phyloP scores from a whole-genome alignment of 768 basidiomycete genomes.

The Naematelia aurantialba region DNA sequence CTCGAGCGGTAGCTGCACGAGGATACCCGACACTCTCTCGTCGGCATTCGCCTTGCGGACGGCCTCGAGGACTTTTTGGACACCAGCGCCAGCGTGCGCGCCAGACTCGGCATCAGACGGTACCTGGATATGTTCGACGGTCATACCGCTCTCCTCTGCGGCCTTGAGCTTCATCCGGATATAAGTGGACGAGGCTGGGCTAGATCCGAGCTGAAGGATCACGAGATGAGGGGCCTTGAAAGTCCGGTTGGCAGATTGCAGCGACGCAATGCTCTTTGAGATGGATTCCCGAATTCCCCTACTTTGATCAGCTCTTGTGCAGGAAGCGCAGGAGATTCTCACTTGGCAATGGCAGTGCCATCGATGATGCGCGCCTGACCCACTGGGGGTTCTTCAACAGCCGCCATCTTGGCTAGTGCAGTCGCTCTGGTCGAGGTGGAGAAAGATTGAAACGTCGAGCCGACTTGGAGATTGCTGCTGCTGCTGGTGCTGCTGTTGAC shows the following conservation, averaged over 20 bases:
- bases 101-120: slow-evolving; percentile 46
- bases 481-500: too few species aligned
- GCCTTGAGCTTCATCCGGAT: slow-evolving; percentile 98
- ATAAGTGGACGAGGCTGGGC: slow-evolving; percentile 85
- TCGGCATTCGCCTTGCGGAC: slow-evolving; percentile 82
- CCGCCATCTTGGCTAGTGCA: too few species aligned
- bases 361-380: slow-evolving; percentile 64
- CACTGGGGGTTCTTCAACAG: too few species aligned
- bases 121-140: slow-evolving; percentile 68
- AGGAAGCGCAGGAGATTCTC: slow-evolving; percentile 32
- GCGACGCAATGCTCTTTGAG: slow-evolving; percentile 62
- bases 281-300: slow-evolving; percentile 79
- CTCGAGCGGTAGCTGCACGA: slow-evolving; percentile 90
- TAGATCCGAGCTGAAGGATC: slow-evolving; percentile 89
- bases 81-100: slow-evolving; percentile 45
- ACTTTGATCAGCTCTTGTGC: slow-evolving; percentile 15
- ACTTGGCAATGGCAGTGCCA: slow-evolving; percentile 82
- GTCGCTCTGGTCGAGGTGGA: too few species aligned
- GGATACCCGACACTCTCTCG: slow-evolving; percentile 74
- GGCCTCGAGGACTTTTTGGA: slow-evolving; percentile 69
- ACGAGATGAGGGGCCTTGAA: slow-evolving; percentile 80
- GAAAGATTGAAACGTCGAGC: too few species aligned
- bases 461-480: too few species aligned
- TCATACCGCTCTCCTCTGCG: slow-evolving; percentile 87
- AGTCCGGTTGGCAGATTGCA: slow-evolving; percentile 69